Conservation (phyloP, 257 asterid species). For the Agastache rugosa region DNA sequence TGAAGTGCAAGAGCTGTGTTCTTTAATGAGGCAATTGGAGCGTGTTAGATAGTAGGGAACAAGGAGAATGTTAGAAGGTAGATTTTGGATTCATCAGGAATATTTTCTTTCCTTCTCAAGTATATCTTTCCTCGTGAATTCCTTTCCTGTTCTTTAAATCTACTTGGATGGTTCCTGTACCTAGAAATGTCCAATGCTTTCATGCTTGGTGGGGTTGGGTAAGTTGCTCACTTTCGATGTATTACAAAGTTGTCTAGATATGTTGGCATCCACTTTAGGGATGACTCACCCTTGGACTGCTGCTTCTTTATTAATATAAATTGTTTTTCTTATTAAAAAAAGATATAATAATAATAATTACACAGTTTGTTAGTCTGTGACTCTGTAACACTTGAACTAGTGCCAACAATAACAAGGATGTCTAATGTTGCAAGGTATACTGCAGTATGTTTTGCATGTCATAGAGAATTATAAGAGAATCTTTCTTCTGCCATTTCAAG, state of each 20-base stretch:
- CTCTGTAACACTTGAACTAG: neutral
- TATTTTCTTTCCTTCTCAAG: neutral
- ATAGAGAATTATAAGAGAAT: neutral
- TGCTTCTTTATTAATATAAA: too few species aligned
- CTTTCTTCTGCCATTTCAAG: neutral
- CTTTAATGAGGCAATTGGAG: neutral
- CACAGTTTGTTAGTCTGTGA: neutral
- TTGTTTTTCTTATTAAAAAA: neutral
- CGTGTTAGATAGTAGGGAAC: neutral
- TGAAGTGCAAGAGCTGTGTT: neutral
- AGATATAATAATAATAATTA: too few species aligned
- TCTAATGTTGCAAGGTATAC: neutral
- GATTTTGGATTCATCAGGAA: neutral
- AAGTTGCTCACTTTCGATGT: neutral
- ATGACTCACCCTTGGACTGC: neutral
- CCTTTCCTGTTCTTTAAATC: neutral
- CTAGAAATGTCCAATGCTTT: neutral
- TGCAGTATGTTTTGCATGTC: neutral
- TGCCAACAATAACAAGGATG: neutral
- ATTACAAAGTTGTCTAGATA: neutral
- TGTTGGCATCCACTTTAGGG: neutral
- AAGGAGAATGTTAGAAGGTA: neutral
- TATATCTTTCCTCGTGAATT: neutral
- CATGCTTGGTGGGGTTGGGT: neutral
- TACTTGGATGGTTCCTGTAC: conserved; percentile 1